Evolutionary conservation across 1,284 basidiomycete species (phyloP), one percentile per base, ranked within the genome.

Genomic region (Crucibulum cyathiforme): DNA sequence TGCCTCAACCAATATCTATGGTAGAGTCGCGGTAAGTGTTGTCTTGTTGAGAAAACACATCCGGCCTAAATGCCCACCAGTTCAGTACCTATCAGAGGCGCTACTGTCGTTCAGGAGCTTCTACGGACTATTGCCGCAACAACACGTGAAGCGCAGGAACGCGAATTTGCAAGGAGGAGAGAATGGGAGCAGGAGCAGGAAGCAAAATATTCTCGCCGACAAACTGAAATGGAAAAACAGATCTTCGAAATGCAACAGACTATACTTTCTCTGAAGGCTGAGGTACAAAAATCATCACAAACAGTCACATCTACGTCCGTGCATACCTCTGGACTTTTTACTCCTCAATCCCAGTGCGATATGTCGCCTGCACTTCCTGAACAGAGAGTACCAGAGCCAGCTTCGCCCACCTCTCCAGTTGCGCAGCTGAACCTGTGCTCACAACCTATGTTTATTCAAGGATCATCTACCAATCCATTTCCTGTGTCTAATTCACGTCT

Each of bases 161-260:
- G 75, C 24, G 90, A 92, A 65, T 75, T 79, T 48, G 81, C 78
- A 62, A 80, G 90, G 19, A 77, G 89, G 54, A 54, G 82, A 10
- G 81, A 78, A 46, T 92, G 90, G 90, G 90, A 91, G 66, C 78
- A 82, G 63, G 86, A 89, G 56, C 87, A 89, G 62, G 90, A 91
- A 71, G 80, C 79, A 9, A 89, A 80, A 66, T 80, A 78, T 60
- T 65, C 74, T 13, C 82, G 85, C 61, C 74, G 79, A 43, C 85
- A 89, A 59, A 82, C 81, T 35, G 86, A 89, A 67, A 81, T 86
- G 76, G 86, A 90, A 67, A 77, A 78, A 24, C 81, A 82, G 53
- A 77, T 91, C 60, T 64, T 77, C 2, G 83, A 85, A 59, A 82
- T 91, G 81, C 82, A 81, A 31, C 80, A 84, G 62, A 86, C 92